phyloP scores from a whole-genome alignment of 2,329 filamentous ascomycete species.

The Sporothrix pallida region DNA sequence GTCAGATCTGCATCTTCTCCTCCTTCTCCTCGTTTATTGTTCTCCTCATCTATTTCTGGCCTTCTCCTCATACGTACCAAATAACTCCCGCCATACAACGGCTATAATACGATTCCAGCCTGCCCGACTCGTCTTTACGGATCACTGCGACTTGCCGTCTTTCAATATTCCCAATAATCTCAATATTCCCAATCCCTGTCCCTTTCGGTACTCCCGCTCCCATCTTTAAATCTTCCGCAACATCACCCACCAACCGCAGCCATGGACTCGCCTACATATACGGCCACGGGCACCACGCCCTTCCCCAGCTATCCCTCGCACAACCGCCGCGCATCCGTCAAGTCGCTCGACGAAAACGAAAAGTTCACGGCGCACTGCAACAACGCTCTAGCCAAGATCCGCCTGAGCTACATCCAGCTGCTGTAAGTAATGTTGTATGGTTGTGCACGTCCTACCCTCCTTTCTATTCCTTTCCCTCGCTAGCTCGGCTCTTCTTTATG shows the following conservation, averaged over 20 bases:
- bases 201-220: neutral
- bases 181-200: neutral
- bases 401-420: conserved; percentile 51
- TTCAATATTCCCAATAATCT: neutral
- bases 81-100: neutral
- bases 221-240: neutral
- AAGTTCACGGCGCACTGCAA: conserved; percentile 52
- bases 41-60: conserved; percentile 21
- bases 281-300: conserved; percentile 10
- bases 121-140: neutral
- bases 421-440: conserved; percentile 29
- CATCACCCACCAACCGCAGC: neutral
- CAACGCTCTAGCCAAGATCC: conserved; percentile 52
- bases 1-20: conserved; percentile 1
- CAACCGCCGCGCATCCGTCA: conserved; percentile 25
- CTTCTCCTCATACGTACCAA: neutral
- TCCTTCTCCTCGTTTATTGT: neutral
- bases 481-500: too few relatives aligned
- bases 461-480: neutral
- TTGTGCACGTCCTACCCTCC: neutral
- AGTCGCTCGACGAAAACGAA: conserved; percentile 37
- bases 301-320: conserved; percentile 26
- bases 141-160: neutral
- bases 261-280: conserved; percentile 33
- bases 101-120: neutral